Percentiles rank a stretch among this genome's conserved stretches.
Evolutionary conservation across 225 moss, liverwort and hornwort species (phyloP).

Genomic region (Neckera pumila): DNA sequence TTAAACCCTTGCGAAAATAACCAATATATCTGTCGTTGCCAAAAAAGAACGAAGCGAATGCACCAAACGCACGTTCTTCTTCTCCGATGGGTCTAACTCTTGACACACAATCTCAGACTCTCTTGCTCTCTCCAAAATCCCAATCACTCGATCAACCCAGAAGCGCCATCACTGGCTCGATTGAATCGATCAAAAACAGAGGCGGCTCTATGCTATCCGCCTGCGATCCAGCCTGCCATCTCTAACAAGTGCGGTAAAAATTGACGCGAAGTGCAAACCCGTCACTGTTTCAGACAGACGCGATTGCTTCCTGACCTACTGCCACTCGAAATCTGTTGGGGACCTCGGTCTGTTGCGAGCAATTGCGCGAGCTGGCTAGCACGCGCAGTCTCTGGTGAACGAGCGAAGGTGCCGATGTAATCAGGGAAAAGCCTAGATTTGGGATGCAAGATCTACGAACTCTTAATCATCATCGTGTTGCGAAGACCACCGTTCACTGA

Average conservation of each 20-base stretch:
- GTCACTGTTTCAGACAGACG: not conserved
- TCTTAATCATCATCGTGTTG: rapidly evolving
- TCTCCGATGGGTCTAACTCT: not conserved
- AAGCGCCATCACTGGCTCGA: not conserved
- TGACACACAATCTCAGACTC: not conserved
- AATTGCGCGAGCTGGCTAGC: not conserved
- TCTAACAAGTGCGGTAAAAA: not conserved
- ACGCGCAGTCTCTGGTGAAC: not conserved
- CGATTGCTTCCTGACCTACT: not conserved
- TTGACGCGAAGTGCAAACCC: not conserved
- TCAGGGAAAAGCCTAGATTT: not conserved
- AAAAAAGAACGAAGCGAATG: not conserved
- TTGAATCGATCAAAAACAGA: not conserved
- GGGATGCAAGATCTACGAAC: not conserved
- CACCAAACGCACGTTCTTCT: not conserved
- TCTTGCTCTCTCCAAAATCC: not conserved
- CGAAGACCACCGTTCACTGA: not conserved
- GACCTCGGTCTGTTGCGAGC: not conserved
- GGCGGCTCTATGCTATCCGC: not conserved
- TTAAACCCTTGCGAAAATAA: not conserved
- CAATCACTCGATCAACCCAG: not conserved
- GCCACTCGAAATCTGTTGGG: not conserved
- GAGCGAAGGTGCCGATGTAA: not conserved
- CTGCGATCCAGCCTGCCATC: slow-evolving; percentile 1
- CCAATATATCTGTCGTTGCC: not conserved